A percentile compares a stretch with the other conserved stretches of the same genome.
Evolutionary conservation across 2,329 filamentous ascomycete genomes (phyloP).

Genomic region (Paecilomyces sp.): DNA sequence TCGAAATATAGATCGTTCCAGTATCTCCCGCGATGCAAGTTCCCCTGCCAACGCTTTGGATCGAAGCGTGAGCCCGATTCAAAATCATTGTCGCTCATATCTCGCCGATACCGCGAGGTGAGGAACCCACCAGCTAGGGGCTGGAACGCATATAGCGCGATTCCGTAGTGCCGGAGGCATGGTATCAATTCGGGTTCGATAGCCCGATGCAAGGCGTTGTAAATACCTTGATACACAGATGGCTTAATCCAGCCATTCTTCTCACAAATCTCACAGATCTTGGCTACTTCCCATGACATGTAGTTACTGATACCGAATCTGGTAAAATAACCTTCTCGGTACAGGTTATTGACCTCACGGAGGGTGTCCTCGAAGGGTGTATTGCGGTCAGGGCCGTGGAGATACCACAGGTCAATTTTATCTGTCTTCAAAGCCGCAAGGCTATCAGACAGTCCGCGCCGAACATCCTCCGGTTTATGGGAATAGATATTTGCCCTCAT

Average conservation of each 20-base stretch:
- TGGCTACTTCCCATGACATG: slow-evolving; percentile 40
- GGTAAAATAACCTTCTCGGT: slow-evolving; percentile 40
- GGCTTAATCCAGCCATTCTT: slow-evolving; percentile 37
- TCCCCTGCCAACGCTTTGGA: slow-evolving; percentile 32
- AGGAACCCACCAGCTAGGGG: slow-evolving; percentile 42
- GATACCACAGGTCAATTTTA: slow-evolving; percentile 43
- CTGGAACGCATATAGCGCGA: slow-evolving; percentile 35
- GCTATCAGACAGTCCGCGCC: slow-evolving; percentile 26
- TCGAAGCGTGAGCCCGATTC: slow-evolving; percentile 33
- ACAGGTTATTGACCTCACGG: slow-evolving; percentile 39
- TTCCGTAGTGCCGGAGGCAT: slow-evolving; percentile 36
- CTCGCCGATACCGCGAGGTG: slow-evolving; percentile 32
- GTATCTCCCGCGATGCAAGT: slow-evolving; percentile 29
- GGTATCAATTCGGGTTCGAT: slow-evolving; percentile 37
- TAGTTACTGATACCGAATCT: slow-evolving; percentile 42
- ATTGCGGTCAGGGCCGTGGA: slow-evolving; percentile 45
- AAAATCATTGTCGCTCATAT: slow-evolving; percentile 9
- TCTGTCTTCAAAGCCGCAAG: slow-evolving; percentile 32
- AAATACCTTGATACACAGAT: slow-evolving; percentile 41
- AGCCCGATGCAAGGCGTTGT: slow-evolving; percentile 30
- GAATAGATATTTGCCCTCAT: slow-evolving; percentile 14
- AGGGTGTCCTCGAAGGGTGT: slow-evolving; percentile 42
- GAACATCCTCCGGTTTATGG: slow-evolving; percentile 25
- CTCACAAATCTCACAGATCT: slow-evolving; percentile 40
- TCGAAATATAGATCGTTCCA: slow-evolving; percentile 38